These are phyloP conservation scores for Blastobotrys raffinosifermentans DNA, from an alignment of 1,139 yeast species.

Conservation along the genomic window DNA sequence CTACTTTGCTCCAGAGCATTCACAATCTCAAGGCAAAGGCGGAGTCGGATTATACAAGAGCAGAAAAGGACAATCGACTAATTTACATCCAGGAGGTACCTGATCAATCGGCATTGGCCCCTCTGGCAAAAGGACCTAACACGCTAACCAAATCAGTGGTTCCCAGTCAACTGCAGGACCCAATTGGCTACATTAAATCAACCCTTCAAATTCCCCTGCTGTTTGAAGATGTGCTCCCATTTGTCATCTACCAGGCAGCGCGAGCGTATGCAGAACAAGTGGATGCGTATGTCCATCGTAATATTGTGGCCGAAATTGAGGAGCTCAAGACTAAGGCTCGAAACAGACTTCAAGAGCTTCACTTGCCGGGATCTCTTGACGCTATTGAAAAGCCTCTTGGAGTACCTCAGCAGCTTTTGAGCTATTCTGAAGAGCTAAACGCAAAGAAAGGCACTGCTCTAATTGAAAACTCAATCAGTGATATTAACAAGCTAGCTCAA, in stretches of 20 bases:
- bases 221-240: slow-evolving; percentile 60
- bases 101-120: slow-evolving; percentile 36
- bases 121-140: slow-evolving; percentile 41
- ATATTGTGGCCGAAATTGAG: slow-evolving; percentile 48
- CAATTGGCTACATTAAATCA: slow-evolving; percentile 15
- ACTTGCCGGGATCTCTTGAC: slow-evolving; percentile 59
- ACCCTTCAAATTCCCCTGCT: slow-evolving; percentile 31
- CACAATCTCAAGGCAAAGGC: slow-evolving; percentile 44
- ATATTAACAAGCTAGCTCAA: slow-evolving; percentile 41
- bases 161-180: slow-evolving; percentile 32
- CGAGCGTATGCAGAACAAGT: slow-evolving; percentile 66
- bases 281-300: slow-evolving; percentile 47
- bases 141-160: slow-evolving; percentile 50
- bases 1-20: slow-evolving; percentile 42
- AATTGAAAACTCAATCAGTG: slow-evolving; percentile 42
- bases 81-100: slow-evolving; percentile 70
- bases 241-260: slow-evolving; percentile 57
- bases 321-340: slow-evolving; percentile 46
- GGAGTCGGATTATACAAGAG: slow-evolving; percentile 42
- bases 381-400: slow-evolving; percentile 57
- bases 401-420: slow-evolving; percentile 51
- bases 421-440: slow-evolving; percentile 52
- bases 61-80: slow-evolving; percentile 77
- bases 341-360: slow-evolving; percentile 26
- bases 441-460: slow-evolving; percentile 47